phyloP scores from a whole-genome alignment of 768 basidiomycete genomes.

The Mycena rebaudengoi region DNA sequence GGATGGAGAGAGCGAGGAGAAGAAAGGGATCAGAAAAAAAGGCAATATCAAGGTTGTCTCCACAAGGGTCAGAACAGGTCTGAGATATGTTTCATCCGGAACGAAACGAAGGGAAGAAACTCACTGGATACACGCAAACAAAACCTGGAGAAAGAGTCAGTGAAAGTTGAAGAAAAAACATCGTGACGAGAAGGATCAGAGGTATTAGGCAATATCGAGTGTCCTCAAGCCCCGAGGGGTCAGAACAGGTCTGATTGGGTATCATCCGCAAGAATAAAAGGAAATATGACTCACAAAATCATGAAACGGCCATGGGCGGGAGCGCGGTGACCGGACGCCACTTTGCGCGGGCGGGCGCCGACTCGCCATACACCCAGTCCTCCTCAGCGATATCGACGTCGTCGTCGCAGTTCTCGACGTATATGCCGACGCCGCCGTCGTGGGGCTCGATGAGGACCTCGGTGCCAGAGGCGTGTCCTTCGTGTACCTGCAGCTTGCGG shows the following conservation, averaged over 20 bases:
- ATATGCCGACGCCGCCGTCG: conserved; percentile 81
- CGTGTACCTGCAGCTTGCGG: conserved; percentile 58
- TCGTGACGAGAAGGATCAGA: conserved; percentile 37
- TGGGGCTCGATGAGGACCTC: conserved; percentile 75
- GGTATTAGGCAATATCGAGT: conserved; percentile 64
- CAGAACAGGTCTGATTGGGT: conserved; percentile 77
- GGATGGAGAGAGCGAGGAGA: no score
- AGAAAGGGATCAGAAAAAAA: conserved; percentile 18
- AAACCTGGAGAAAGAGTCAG: neutral
- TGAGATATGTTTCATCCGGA: conserved; percentile 27
- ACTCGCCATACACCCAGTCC: conserved; percentile 73
- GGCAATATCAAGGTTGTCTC: conserved; percentile 26
- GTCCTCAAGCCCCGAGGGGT: conserved; percentile 56
- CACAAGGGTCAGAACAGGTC: conserved; percentile 27
- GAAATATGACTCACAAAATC: conserved; percentile 32
- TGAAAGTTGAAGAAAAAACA: conserved; percentile 12
- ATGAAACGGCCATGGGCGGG: conserved; percentile 56
- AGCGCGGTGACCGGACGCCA: conserved; percentile 64
- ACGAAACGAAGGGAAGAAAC: neutral
- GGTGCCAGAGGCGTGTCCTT: conserved; percentile 44
- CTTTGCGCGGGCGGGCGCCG: conserved; percentile 57
- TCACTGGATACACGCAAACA: conserved; percentile 13
- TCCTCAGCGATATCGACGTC: conserved; percentile 45
- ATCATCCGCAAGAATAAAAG: conserved; percentile 59
- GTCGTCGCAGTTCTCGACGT: conserved; percentile 76